Evolutionary conservation across 345 rosid genomes (phyloP), one percentile per base, ranked within the genome.

Genomic region (Aquilaria malaccensis): DNA sequence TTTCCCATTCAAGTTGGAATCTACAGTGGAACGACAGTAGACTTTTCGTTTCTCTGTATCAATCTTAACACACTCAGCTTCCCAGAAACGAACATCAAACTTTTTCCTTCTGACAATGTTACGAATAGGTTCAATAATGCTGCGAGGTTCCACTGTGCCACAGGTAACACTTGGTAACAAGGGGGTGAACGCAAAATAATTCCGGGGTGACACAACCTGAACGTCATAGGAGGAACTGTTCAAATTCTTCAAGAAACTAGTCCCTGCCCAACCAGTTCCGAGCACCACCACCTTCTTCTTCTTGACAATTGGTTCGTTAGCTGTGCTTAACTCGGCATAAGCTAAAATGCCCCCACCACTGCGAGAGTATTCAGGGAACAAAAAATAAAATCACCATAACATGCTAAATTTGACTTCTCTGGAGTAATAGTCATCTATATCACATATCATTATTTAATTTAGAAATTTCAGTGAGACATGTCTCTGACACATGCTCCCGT

Each of bases 181-280:
- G n/a, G 99, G 97, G 65, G 99, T 94, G 81, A 94, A 94, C 2
- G 97, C 91, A 75, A 94, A 94, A 83, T 91, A 94, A 77, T 94
- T 91, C 30, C 97, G 88, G 65, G 99, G 99, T 2, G 99, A 94
- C 56, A 91, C 79, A 65, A 95, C 81, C 76, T 83, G 91, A 72
- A 95, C 88, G 65, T 95, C 96, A 49, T 91, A 95, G 0, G 66
- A 60, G n/a, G 95, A 69, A 66, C 75, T 70, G 55, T 86, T 69
- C 46, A 95, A 68, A 59, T 76, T 85, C 87, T 82, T 88, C 78
- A 91, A 66, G 81, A 95, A 91, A 74, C 89, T 85, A 3, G 95
- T 88, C 58, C 93, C 97, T 6, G 97, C 97, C 99, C 99, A 95
- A 14, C 99, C 99, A 56, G 95, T 91, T 56, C 99, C 99, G 11